phyloP scores from a whole-genome alignment of 495 filamentous ascomycete genomes.

The Cladorrhinum samala region DNA sequence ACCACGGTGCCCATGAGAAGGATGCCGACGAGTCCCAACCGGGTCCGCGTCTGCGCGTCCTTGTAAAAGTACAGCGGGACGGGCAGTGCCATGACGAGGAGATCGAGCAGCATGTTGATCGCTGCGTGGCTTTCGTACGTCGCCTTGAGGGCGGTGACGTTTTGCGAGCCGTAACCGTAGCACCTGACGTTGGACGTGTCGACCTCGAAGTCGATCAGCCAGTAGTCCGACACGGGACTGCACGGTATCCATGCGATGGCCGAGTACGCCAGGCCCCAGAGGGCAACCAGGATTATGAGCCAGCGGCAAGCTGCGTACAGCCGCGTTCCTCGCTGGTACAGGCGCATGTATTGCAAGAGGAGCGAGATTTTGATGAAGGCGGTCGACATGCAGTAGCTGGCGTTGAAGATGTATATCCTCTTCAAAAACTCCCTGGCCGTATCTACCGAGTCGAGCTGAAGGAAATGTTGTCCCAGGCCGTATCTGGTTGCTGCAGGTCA shows the following conservation, averaged over 20 bases:
- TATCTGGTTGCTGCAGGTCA: slow-evolving; percentile 9
- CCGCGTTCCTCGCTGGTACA: slow-evolving; percentile 18
- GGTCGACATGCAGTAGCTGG: slow-evolving; percentile 24
- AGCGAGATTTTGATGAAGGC: slow-evolving; percentile 31
- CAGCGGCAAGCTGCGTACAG: slow-evolving; percentile 15
- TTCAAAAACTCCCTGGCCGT: slow-evolving; percentile 14
- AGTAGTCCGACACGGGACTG: slow-evolving; percentile 20
- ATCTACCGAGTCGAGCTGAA: slow-evolving; percentile 14
- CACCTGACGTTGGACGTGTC: slow-evolving; percentile 4
- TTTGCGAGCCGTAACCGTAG: slow-evolving; percentile 26
- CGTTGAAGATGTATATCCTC: slow-evolving; percentile 27
- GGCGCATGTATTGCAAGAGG: slow-evolving; percentile 30
- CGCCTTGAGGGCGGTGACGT: slow-evolving; percentile 16
- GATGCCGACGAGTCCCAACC: slow-evolving; percentile 20
- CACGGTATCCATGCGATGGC: slow-evolving; percentile 32
- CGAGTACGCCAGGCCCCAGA: slow-evolving; percentile 28
- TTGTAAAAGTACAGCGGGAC: slow-evolving; percentile 27
- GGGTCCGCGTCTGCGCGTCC: slow-evolving; percentile 12
- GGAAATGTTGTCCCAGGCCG: slow-evolving; percentile 25
- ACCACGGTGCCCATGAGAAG: slow-evolving; percentile 28
- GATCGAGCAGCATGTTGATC: slow-evolving; percentile 29
- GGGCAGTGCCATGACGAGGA: slow-evolving; percentile 27
- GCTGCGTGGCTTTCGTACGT: slow-evolving; percentile 29
- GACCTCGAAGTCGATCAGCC: slow-evolving; percentile 6
- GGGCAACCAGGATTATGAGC: slow-evolving; percentile 19